Evolutionary conservation across 2,329 filamentous ascomycete species (phyloP), one percentile per base, ranked within the genome.

Genomic region (Botrytis elliptica): DNA sequence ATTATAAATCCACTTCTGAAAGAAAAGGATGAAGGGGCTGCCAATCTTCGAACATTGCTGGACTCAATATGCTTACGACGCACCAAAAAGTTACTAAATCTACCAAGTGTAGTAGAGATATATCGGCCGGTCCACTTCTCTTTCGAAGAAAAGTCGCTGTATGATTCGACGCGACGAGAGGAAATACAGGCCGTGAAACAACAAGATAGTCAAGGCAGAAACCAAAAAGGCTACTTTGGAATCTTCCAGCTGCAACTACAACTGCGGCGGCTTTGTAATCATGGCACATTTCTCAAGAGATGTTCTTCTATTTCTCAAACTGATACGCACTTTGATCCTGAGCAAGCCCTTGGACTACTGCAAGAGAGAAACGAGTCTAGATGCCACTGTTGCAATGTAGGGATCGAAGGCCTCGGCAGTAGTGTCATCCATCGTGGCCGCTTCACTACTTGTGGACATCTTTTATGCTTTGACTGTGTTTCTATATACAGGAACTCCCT

Each of bases 231-330:
- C n/a, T 46, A 66, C 22, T 84, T 86, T 22, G 82, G 84, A 0
- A 80, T 85, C 42, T 86, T 87, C 72, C 85, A 87, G 65, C 78
- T 82, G 0, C 81, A 84, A 18, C 78, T 87, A 0, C 84, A 86
- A 73, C 77, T 87, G 20, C 82, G 85, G 0, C 83, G 86, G 9
- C 74, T 87, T 1, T 86, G 85, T 77, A 87, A 87, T 72, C 85
- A 86, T 74, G 85, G 85, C 0, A 87, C 86, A 0, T 85, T 81
- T 75, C 85, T 86, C 74, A 66, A 36, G 22, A 49, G 14, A n/a
- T n/a, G 8, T 14, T 66, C n/a, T 66, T 22, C 63, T 4, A 46
- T 36, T 55, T 57, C 46, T 49, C 20, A 38, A 16, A 18, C 16
- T 38, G 46, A 69, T 16, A 22, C 33, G 4, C 33, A 69, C 12